A percentile compares a stretch with the other conserved stretches of the same genome.
Conservation (phyloP, 2,329 filamentous ascomycete species). For the Cytospora schulzeri region DNA sequence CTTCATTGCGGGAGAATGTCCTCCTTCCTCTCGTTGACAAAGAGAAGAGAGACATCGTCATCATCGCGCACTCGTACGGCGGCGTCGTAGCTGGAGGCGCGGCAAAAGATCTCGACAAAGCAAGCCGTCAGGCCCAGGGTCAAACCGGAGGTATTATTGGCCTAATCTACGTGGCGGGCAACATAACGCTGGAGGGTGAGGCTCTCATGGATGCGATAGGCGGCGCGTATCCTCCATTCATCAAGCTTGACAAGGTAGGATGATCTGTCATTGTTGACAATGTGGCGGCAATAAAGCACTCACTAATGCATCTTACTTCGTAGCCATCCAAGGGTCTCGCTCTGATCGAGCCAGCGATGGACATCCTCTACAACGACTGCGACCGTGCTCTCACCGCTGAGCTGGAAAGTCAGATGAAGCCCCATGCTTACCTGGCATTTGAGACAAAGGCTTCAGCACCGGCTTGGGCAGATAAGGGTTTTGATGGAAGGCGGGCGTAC, state of each 20-base stretch:
- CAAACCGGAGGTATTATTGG: neutral
- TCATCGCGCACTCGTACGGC: slow-evolving; percentile 35
- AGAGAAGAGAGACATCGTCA: slow-evolving; percentile 29
- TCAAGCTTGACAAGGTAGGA: slow-evolving; percentile 12
- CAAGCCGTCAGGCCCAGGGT: slow-evolving; percentile 7
- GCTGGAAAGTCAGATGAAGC: neutral
- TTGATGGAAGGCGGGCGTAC: slow-evolving; percentile 16
- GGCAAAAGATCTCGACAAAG: slow-evolving; percentile 32
- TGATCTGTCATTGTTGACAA: neutral
- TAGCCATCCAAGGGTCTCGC: slow-evolving; percentile 9
- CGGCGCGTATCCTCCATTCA: slow-evolving; percentile 1
- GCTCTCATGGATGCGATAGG: slow-evolving; percentile 1
- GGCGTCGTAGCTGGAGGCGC: slow-evolving; percentile 33
- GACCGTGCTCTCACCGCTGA: neutral
- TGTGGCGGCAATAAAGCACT: too few species aligned
- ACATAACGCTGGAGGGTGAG: slow-evolving; percentile 8
- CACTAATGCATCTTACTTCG: neutral
- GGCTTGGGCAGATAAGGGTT: slow-evolving; percentile 10
- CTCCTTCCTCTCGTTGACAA: slow-evolving; percentile 28
- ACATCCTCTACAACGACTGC: slow-evolving; percentile 16
- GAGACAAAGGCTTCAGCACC: slow-evolving; percentile 4
- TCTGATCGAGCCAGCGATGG: slow-evolving; percentile 10
- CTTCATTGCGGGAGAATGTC: neutral
- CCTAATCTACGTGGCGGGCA: slow-evolving; percentile 12
- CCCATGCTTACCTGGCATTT: slow-evolving; percentile 26